Base-by-base conservation (phyloP, 1,139 yeast species). In the Chernovozyma aurita region DNA sequence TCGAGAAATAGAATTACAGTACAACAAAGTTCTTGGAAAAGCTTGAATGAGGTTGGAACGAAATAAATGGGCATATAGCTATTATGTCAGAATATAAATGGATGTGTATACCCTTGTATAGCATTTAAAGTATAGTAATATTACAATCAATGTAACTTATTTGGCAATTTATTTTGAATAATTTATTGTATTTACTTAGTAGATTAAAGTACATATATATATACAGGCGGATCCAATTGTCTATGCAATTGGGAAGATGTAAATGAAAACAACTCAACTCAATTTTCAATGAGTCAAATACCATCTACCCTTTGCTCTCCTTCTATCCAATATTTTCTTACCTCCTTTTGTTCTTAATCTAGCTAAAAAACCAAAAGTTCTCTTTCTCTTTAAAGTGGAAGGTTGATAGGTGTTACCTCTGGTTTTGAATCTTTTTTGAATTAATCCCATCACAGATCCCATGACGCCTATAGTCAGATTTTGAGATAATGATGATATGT, bases 331-430 rank as follows among this genome's bases (percentile, higher is more conserved):
- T 33, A 92, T 75, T 56, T 82, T 85, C 49, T 90, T 76, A 9
- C 97, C 97, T 28, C 78, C 75, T 48, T 74, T 77, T n/a, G 83
- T 65, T 55, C 80, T 78, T 61, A 85, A 75, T 55, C 97, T 78
- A n/a, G 95, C 92, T 52, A 92, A 70, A 50, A 90, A 92, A 0
- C 98, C 98, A 43, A 85, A 74, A 25, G 85, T 81, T 62, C 96
- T 81, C 69, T 92, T 92, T 58, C 97, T 76, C 57, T 85, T 87
- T 45, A 86, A 67, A 1, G 95, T 88, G 41, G 90, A 83, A 32
- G 98, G 97, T 60, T 90, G 97, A 61, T 84, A 92, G 17, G 95
- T 87, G 63, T 87, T 85, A 62, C 98, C 98, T 68, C 95, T 79
- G 21, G 88, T 72, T 57, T 85, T 81, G 81, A 90, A 82, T 66